Base-by-base conservation (phyloP, 441 rosid genomes). In the Raphanus hybrid region DNA sequence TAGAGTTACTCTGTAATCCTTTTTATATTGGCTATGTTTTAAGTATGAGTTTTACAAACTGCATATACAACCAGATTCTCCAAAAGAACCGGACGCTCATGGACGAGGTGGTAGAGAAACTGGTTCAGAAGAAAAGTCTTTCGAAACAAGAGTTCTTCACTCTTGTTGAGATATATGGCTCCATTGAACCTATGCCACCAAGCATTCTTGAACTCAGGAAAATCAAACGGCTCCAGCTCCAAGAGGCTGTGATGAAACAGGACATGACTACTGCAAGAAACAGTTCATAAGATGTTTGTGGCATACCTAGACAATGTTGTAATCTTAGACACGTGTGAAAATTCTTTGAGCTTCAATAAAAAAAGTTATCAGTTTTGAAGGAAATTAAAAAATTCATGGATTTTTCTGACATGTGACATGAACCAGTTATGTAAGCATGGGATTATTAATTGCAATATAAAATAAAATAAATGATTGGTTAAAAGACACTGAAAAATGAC, bases 151-250 rank as follows among this genome's bases (percentile, higher is more conserved):
- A 94, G 74, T 92, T 92, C 79, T 79, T 85, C 80, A 73, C 78
- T 61, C 90, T 88, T 20, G 92, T 94, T 45, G 91, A 92, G 81
- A 81, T 87, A 77, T 89, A 89, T 81, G 96, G 96, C 58, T 86
- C 78, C 6, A 66, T 89, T 16, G 72, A 84, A 67, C 90, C 90
- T 7, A 57, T 79, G 83, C 92, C 97, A 3, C 95, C 91, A 29
- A 87, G 86, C 78, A 82, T 92, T 50, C 68, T 91, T 5, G 95
- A 92, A 77, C 73, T 92, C 71, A 85, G 98, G 79, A 86, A 73
- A 15, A 88, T 81, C 71, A 89, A 87, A 82, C 91, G 90, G 29
- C 82, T 78, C 14, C 75, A 89, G 83, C 87, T 88, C 23, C 80
- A 87, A 78, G 86, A 87, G 82, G 74, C 66, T 74, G 75, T 92